Base-by-base conservation (phyloP, 345 rosid species). In the Pugionium cornutum region DNA sequence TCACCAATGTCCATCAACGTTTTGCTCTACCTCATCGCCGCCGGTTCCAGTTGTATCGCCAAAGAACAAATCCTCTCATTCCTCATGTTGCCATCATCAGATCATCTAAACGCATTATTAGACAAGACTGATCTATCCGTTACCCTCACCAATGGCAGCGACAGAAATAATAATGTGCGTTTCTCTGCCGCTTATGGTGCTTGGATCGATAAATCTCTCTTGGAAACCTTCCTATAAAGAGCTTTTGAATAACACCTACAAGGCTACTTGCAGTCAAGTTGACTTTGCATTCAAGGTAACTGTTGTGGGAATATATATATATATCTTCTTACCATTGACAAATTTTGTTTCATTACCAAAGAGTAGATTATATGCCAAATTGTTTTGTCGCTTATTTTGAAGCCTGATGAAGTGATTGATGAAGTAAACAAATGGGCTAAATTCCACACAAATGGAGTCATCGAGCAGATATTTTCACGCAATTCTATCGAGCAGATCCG, bases 381-480 rank as follows among this genome's bases (percentile, higher is more conserved):
- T 51, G 35, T 32, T 28, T 30, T 5, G 5, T 53, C 6, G 40
- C 34, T 54, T 35, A 4, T 36, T 36, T 53, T 66, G 56, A 68
- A 88, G 95, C 83, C 91, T 58, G 71, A 43, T 66, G 82, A 88
- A 76, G 91, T 72, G 41, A 30, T 68, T 18, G 45, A 49, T 28
- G 82, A 80, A 73, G 89, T 88, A 32, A 88, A 86, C 33, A 42
- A 74, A 2, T 86, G 89, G 91, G 86, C 83, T 40, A 83, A 82
- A 45, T 80, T 78, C 58, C 75, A 81, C 69, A 85, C 87, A 25
- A 70, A 35, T 41, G 95, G 91, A 49, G 86, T 88, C 26, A 80
- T 88, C 68, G 80, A 80, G 41, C 78, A 88, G 58, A 66, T 88
- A 74, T 83, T 88, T 35, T 82, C 91, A 29, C 32, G 72, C 2